Evolutionary conservation across 2,329 filamentous ascomycete species (phyloP).

Genomic region (Aspergillus amoenus): DNA sequence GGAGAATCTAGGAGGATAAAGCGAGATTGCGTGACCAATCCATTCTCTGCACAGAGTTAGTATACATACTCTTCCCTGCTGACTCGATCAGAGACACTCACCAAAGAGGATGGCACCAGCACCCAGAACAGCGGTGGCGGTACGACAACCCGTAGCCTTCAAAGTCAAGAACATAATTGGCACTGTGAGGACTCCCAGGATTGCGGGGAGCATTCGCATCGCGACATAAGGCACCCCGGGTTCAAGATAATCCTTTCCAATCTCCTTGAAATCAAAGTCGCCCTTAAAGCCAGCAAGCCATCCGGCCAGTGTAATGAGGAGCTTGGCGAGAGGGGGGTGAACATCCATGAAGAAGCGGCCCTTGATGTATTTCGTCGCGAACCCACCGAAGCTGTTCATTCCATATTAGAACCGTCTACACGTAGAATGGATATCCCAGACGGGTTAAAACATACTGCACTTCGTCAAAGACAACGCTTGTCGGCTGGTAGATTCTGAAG

Average conservation of each 20-base stretch:
- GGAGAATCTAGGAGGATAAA: constrained; percentile 96
- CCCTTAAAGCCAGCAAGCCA: constrained; percentile 95
- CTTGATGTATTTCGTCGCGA: constrained; percentile 99
- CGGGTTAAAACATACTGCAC: constrained; percentile 73
- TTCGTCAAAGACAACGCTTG: constrained; percentile 97
- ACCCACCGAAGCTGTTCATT: constrained; percentile 80
- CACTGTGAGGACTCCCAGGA: constrained; percentile 83
- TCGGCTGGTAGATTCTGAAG: constrained; percentile 94
- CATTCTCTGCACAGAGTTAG: constrained; percentile 68
- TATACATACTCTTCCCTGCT: neutral
- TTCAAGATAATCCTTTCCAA: constrained; percentile 97
- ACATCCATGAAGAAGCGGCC: constrained; percentile 99
- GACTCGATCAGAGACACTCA: constrained; percentile 39
- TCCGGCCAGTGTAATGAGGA: constrained; percentile 91
- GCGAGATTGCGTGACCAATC: constrained; percentile 88
- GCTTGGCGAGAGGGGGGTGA: constrained; percentile 94
- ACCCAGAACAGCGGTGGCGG: constrained; percentile 78
- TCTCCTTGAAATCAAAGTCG: constrained; percentile 98
- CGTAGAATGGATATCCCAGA: neutral
- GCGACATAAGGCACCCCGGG: constrained; percentile 94
- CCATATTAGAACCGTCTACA: constrained; percentile 5
- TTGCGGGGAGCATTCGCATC: constrained; percentile 90
- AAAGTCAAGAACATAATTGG: constrained; percentile 93
- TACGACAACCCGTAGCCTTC: constrained; percentile 86
- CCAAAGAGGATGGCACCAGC: constrained; percentile 87